Evolutionary conservation across 1,139 yeast genomes (phyloP).

Genomic region (Yamadazyma trypodendri): DNA sequence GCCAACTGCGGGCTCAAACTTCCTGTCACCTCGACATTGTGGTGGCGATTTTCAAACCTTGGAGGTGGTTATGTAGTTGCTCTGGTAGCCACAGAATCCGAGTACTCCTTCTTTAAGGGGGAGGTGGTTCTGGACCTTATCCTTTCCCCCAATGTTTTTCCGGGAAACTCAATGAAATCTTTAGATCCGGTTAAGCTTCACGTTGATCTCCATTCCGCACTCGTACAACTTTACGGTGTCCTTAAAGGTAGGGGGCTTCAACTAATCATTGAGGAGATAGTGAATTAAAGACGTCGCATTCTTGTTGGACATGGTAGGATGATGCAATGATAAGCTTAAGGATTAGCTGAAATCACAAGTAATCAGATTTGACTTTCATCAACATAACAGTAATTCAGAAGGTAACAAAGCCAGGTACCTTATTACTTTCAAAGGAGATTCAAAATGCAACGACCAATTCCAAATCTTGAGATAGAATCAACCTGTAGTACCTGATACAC

Average conservation of each 20-base stretch:
- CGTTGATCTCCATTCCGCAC: constrained; percentile 36
- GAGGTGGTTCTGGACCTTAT: constrained; percentile 1
- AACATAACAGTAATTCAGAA: constrained; percentile 52
- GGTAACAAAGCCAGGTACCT: constrained; percentile 43
- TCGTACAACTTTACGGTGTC: constrained; percentile 43
- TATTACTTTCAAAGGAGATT: constrained; percentile 40
- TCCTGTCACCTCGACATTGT: constrained; percentile 4
- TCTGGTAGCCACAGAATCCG: constrained; percentile 3
- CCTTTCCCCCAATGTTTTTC: constrained; percentile 14
- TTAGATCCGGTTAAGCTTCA: constrained; percentile 35
- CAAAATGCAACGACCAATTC: constrained; percentile 41
- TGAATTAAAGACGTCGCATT: constrained; percentile 20
- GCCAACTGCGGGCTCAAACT: constrained; percentile 31
- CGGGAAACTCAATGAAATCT: constrained; percentile 30
- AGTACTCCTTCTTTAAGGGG: neutral
- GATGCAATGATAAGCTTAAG: constrained; percentile 56
- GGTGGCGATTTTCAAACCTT: constrained; percentile 8
- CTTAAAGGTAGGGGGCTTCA: constrained; percentile 26
- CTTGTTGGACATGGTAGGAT: constrained; percentile 35
- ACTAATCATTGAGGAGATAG: constrained; percentile 30
- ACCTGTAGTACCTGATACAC: constrained; percentile 64
- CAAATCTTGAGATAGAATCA: constrained; percentile 58
- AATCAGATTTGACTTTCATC: constrained; percentile 49
- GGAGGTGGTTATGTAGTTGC: neutral
- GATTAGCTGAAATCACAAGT: constrained; percentile 65